Conservation (phyloP, 345 rosid genomes). For the Populus simonii region DNA sequence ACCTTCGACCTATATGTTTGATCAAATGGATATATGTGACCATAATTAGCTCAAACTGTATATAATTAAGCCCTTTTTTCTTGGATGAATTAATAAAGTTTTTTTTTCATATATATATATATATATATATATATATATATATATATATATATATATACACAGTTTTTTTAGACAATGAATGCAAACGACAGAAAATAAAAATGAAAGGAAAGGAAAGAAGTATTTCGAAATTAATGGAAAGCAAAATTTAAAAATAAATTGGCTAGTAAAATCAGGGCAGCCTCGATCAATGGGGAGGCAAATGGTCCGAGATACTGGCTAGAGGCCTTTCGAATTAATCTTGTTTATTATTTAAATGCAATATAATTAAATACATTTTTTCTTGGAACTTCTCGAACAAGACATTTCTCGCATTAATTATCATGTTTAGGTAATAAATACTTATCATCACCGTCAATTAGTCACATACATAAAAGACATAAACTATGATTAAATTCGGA, state of each 20-base stretch:
- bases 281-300: not conserved
- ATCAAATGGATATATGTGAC: too few species aligned
- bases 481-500: too few species aligned
- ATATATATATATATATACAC: too few species aligned
- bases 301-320: not conserved
- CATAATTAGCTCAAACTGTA: too few species aligned
- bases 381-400: not conserved
- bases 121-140: too few species aligned
- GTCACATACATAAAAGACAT: too few species aligned
- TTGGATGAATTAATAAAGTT: not conserved
- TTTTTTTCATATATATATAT: too few species aligned
- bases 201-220: not conserved
- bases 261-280: not conserved
- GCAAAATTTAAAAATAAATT: not conserved
- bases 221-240: too few species aligned
- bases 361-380: not conserved
- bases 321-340: not conserved
- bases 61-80: not conserved
- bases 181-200: too few species aligned
- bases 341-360: not conserved
- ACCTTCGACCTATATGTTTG: too few species aligned
- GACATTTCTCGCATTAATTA: not conserved
- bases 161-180: too few species aligned
- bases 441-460: not conserved
- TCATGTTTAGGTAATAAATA: conserved; percentile 8